phyloP scores from a whole-genome alignment of 208 protist genomes.

The Leishmania mexicana region DNA sequence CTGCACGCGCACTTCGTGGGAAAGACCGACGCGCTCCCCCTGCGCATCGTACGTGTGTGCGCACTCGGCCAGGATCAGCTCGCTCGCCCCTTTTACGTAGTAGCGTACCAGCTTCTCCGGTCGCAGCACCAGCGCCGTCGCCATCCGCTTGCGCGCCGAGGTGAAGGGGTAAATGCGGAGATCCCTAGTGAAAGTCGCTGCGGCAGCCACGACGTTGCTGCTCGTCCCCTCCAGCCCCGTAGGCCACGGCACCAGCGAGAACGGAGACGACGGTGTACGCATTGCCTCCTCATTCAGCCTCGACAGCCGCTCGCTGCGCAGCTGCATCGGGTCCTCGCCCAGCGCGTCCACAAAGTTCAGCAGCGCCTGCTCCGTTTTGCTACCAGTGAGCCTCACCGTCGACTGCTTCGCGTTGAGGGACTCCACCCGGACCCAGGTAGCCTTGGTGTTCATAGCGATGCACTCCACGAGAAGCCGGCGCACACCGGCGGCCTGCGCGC shows the following conservation, averaged over 20 bases:
- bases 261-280: constrained; percentile 58
- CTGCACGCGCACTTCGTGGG: constrained; percentile 33
- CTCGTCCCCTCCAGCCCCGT: constrained; percentile 29
- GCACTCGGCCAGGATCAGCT: constrained; percentile 65
- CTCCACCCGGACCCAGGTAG: constrained; percentile 37
- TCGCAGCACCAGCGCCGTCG: constrained; percentile 46
- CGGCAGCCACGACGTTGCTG: constrained; percentile 19
- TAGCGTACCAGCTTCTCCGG: constrained; percentile 49
- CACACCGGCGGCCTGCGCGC: constrained; percentile 12
- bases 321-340: constrained; percentile 28
- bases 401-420: constrained; percentile 46
- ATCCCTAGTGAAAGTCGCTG: constrained; percentile 23
- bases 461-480: constrained; percentile 60
- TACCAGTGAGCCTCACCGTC: constrained; percentile 45
- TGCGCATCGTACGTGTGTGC: constrained; percentile 34
- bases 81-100: constrained; percentile 70
- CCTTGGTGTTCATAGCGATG: constrained; percentile 67
- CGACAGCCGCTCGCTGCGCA: constrained; percentile 34
- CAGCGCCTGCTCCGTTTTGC: constrained; percentile 76
- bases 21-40: constrained; percentile 39
- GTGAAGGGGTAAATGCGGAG: constrained; percentile 73
- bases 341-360: constrained; percentile 35
- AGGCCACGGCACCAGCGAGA: constrained; percentile 58
- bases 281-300: constrained; percentile 34
- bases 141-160: constrained; percentile 82